Evolutionary conservation across 176 grass and related monocot genomes (phyloP), one percentile per base, ranked within the genome.

Genomic region (Areca catechu): DNA sequence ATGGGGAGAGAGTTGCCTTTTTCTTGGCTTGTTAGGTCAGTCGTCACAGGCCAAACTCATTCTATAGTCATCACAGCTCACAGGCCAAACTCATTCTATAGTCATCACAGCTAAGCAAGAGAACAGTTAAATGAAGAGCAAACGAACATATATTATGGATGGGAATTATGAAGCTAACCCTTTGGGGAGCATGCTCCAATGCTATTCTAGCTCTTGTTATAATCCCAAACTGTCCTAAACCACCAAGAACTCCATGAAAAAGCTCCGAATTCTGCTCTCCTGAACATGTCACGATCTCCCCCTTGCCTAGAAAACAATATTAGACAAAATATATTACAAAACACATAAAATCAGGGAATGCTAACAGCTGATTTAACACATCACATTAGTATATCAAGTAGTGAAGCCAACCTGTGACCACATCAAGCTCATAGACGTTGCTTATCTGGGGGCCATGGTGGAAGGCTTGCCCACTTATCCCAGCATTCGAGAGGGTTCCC

Each of bases 401-500:
- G 4, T 43, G 7, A 43, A 43, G 10, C 34, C 34, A 43, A 37
- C 86, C 92, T 20, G 93, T 97, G 58, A 97, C 83, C 28, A 97
- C 73, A 56, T 91, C 93, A 51, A 91, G 81, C 80, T 91, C 78
- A 65, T 85, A 74, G 70, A 88, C 83, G 53, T 88, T 92, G 75
- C 78, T 85, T 67, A 88, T 87, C 75, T 90, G 91, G 0, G 91
- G 86, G 0, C 91, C 91, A 19, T 96, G 77, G 70, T 87, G 80
- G 80, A 96, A 96, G 1, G 91, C 77, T 60, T 96, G 91, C 0
- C 91, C 91, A 60, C 91, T 96, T 53, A 90, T 84, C 49, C 86
- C 91, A 50, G 91, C 86, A 73, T 96, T 96, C 4, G 91, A 96
- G 24, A 96, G 86, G 15, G 91, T 96, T 9, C 91, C 91, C n/a